Base-by-base conservation (phyloP, 2,329 filamentous ascomycete species). In the Boeremia exigua region DNA sequence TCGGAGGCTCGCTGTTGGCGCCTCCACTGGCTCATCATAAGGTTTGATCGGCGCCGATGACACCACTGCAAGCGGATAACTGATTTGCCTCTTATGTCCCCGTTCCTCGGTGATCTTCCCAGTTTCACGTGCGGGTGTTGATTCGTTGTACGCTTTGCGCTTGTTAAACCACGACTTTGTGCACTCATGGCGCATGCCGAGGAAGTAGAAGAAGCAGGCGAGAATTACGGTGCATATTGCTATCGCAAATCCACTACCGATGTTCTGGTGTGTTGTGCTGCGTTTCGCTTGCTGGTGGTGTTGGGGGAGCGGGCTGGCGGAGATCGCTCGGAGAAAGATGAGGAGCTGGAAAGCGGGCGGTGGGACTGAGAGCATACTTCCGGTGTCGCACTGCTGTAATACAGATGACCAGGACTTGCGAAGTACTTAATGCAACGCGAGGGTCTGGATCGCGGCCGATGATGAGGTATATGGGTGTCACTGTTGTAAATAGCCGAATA, bases 201-300 rank as follows among this genome's bases (percentile, higher is more conserved):
- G 50, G 15, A 54, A 60, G 38, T 59, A 60, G 44, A 60, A 54
- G n/a, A 57, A 14, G n/a, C 30, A 39, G 7, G 53, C 43, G n/a
- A 62, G 51, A 6, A 62, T 6, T 1, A 60, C 11, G 37, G 57
- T 10, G 10, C 44, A 54, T 37, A 62, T 48, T 28, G 56, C 53
- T 42, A 62, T 60, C 6, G 49, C 56, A 7, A 60, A 52, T 17
- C 47, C 48, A 25, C 48, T 55, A 7, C 53, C 59, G 11, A 62
- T 27, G 19, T 57, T 57, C 12, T 44, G 53, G 14, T 17, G 12
- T 28, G 33, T 33, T 36, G 42, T 28, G 19, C 30, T 37, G 32
- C 53, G 53, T 19, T 51, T 56, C 7, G 36, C 30, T 25, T 43
- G 36, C 19, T 37, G 32, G 19, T 52, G 39, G 9, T 34, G 14